Base-by-base conservation (phyloP, 306 rosid genomes). In the Crotalaria pallida region DNA sequence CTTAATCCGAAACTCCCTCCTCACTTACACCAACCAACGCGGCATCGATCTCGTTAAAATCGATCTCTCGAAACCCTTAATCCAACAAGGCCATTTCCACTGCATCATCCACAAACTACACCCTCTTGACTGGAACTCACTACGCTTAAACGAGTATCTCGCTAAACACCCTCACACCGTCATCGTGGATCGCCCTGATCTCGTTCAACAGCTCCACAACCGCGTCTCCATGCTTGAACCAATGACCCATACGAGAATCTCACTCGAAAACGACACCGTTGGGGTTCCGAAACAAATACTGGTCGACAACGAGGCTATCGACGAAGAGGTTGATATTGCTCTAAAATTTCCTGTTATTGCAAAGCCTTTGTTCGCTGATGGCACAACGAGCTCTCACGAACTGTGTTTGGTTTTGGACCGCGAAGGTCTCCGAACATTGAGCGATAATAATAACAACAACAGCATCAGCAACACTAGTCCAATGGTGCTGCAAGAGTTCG, bases 401-500 rank as follows among this genome's bases (percentile, higher is more conserved):
- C 58, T 86, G 69, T 63, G 5, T 7, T 27, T 86, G 79, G 81
- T 79, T 7, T 71, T 86, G 15, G 63, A 62, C 40, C 21, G 1
- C 0, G 52, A 31, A 1, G 86, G 91, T n/a, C 31, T 84, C 45
- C 22, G 58, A 57, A 53, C n/a, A 15, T 13, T 76, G 38, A 66
- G 6, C 36, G 6, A 31, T 26, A 2, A 26, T n/a, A n/a, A n/a
- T n/a, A n/a, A n/a, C n/a, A n/a, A n/a, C n/a, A n/a, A n/a, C n/a
- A n/a, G n/a, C n/a, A n/a, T n/a, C 8, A 31, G 6, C 34, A 31
- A 57, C 15, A 16, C 50, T 9, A 19, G 34, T 2, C 77, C 81
- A 4, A 12, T 84, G 38, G 74, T 86, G 60, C 47, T 86, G 34
- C 91, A 86, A 51, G 84, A 83, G 41, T 86, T 83, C 15, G 84